A percentile compares a stretch with the other conserved stretches of the same genome.
Evolutionary conservation across 148 eudicot genomes (phyloP).

Genomic region (Rhododendron williamsianum): DNA sequence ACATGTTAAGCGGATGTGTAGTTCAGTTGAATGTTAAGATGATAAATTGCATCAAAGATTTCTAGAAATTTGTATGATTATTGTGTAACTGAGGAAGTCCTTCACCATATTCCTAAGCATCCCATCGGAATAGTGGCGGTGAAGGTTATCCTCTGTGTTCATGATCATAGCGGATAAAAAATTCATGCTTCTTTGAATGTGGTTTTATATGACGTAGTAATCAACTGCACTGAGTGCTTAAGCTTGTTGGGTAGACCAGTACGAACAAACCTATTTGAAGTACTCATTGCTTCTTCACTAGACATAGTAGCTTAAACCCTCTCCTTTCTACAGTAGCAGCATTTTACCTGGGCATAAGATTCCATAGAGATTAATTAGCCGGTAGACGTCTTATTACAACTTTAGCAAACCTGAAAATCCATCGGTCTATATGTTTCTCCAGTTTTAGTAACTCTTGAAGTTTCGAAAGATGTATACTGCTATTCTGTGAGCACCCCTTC

Average conservation of each 20-base stretch:
- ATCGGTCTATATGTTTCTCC: background rate
- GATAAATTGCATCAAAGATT: background rate
- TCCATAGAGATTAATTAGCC: background rate
- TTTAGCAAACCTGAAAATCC: background rate
- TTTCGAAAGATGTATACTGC: background rate
- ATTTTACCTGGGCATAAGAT: background rate
- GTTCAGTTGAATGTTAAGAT: background rate
- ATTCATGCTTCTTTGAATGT: background rate
- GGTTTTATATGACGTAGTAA: background rate
- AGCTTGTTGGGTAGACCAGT: background rate
- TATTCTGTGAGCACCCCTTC: conserved; percentile 6
- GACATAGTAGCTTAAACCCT: background rate
- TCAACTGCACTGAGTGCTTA: background rate
- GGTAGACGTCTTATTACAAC: background rate
- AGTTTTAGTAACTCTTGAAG: background rate
- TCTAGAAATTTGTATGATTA: background rate
- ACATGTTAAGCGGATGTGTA: background rate
- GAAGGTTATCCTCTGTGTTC: background rate
- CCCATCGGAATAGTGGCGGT: background rate
- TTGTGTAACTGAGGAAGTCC: background rate
- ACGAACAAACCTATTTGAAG: background rate
- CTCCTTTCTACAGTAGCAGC: background rate
- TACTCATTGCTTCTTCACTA: background rate
- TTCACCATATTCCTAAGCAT: background rate
- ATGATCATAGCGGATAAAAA: background rate